These are phyloP conservation scores for Zychaea mexicana DNA, from an alignment of 371 early-diverging fungal genomes.

Conservation along the genomic window DNA sequence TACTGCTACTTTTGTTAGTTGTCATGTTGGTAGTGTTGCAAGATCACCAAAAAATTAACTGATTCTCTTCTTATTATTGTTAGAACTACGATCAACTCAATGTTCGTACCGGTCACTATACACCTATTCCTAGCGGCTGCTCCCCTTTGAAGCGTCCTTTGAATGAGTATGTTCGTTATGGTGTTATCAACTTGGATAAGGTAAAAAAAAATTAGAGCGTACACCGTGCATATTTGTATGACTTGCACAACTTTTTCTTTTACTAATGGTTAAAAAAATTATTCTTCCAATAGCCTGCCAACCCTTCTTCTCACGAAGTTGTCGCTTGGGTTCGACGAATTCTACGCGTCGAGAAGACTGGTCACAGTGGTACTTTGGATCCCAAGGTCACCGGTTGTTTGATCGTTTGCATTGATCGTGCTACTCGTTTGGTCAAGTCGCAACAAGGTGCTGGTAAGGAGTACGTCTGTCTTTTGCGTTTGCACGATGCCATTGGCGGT, in stretches of 20 bases:
- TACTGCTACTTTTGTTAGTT: conserved; percentile 20
- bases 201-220: conserved; percentile 12
- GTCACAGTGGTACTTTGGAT: conserved; percentile 99
- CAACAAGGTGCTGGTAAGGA: conserved; percentile 99
- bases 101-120: conserved; percentile 97
- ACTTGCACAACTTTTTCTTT: conserved; percentile 3
- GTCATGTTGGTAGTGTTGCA: no score
- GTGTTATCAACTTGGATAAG: conserved; percentile 93
- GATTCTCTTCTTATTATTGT: not conserved
- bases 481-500: conserved; percentile 90
- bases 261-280: conserved; percentile 30
- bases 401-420: conserved; percentile 99
- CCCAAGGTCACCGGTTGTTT: conserved; percentile 99
- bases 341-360: conserved; percentile 98
- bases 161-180: conserved; percentile 93
- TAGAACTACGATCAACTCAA: conserved; percentile 98
- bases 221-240: not conserved
- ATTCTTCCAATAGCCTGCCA: conserved; percentile 93
- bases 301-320: conserved; percentile 99
- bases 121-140: conserved; percentile 95
- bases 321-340: conserved; percentile 99
- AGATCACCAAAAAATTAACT: not conserved
- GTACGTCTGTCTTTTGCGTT: conserved; percentile 97
- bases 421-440: conserved; percentile 99
- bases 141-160: conserved; percentile 96